Percentiles rank a stretch among this genome's conserved stretches.
Evolutionary conservation across 2,329 filamentous ascomycete genomes (phyloP).

Genomic region (Cladosporium sp.): DNA sequence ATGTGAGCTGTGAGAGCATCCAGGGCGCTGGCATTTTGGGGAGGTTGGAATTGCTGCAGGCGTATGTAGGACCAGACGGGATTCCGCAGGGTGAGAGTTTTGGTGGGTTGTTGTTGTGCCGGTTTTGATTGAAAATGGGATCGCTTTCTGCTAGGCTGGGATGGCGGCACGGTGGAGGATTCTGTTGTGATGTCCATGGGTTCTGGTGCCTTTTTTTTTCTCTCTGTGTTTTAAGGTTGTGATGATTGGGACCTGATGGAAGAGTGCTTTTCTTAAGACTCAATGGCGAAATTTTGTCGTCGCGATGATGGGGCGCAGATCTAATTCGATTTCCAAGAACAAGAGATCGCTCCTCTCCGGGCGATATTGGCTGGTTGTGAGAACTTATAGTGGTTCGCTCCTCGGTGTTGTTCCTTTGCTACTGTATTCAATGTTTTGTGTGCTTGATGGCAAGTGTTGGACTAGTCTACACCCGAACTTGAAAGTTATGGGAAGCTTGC

Average conservation of each 20-base stretch:
- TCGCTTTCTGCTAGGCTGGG: not conserved
- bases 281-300: not conserved
- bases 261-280: not conserved
- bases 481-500: not conserved
- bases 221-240: not conserved
- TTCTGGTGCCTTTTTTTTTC: not conserved
- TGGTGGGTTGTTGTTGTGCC: not conserved
- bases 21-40: slow-evolving; percentile 35
- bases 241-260: not conserved
- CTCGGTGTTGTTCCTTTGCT: not conserved
- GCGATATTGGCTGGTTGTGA: not conserved
- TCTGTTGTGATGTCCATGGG: not conserved
- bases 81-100: slow-evolving; percentile 39
- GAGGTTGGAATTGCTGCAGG: slow-evolving; percentile 36
- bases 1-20: slow-evolving; percentile 64
- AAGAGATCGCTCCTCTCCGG: not conserved
- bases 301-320: not conserved
- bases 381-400: not conserved
- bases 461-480: not conserved
- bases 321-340: not conserved
- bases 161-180: not conserved
- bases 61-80: slow-evolving; percentile 46
- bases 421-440: not conserved
- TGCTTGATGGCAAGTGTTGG: not conserved
- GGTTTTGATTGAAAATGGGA: not conserved